A percentile compares a stretch with the other conserved stretches of the same genome.
Conservation (phyloP, 345 rosid genomes). For the Citropsis articulata region DNA sequence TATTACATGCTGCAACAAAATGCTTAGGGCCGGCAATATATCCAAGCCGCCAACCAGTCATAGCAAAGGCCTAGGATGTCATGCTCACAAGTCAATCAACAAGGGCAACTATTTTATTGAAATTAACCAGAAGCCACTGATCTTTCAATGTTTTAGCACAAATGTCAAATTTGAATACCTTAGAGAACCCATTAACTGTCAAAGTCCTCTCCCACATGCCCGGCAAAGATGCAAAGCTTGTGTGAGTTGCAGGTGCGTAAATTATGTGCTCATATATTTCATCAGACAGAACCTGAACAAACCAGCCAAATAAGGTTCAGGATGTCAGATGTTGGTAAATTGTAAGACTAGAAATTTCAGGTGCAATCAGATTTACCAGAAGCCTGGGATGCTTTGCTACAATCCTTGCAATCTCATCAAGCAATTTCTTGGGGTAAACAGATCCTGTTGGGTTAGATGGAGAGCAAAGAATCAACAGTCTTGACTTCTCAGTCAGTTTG, state of each 20-base stretch:
- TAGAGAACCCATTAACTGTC: conserved; percentile 94
- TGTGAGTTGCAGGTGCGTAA: conserved; percentile 85
- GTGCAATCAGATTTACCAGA: conserved; percentile 47
- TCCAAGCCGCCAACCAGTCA: conserved; percentile 99
- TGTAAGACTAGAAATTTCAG: conserved; percentile 1
- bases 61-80: conserved; percentile 84
- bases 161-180: conserved; percentile 42
- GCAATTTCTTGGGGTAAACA: conserved; percentile 87
- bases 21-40: conserved; percentile 92
- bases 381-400: conserved; percentile 95
- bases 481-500: conserved; percentile 73
- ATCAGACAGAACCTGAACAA: conserved; percentile 78
- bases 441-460: conserved; percentile 99
- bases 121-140: neutral
- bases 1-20: conserved; percentile 89
- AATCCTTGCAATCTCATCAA: conserved; percentile 80
- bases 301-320: conserved; percentile 12
- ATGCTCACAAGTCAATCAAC: conserved; percentile 11
- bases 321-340: conserved; percentile 10
- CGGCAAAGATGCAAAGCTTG: conserved; percentile 94
- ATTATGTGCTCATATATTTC: conserved; percentile 98
- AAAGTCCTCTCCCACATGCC: conserved; percentile 94
- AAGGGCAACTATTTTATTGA: neutral
- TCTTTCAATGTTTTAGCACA: neutral
- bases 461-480: conserved; percentile 84